Percentiles rank a stretch among this genome's conserved stretches.
Conservation (phyloP, 371 early-diverging fungal species). For the Globomyces sp. region DNA sequence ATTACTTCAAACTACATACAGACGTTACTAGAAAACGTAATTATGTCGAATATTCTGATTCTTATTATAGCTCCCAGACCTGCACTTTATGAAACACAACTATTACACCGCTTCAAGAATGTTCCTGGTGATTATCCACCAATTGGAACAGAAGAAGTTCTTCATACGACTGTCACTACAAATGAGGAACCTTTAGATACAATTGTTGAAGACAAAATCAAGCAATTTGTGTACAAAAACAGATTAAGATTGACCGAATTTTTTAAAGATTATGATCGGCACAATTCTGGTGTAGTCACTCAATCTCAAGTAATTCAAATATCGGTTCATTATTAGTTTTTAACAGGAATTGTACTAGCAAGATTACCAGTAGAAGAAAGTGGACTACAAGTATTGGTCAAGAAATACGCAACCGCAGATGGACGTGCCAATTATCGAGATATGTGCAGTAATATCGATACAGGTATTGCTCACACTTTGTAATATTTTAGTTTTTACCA, state of each 20-base stretch:
- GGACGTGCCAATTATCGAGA: constrained; percentile 40
- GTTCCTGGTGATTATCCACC: constrained; percentile 38
- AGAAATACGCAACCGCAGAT: constrained; percentile 27
- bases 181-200: constrained; percentile 23
- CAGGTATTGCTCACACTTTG: constrained; percentile 28
- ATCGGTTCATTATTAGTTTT: constrained; percentile 32
- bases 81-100: constrained; percentile 4
- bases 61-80: constrained; percentile 25
- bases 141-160: constrained; percentile 50
- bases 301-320: constrained; percentile 34
- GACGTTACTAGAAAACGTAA: constrained; percentile 47
- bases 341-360: constrained; percentile 38
- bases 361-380: constrained; percentile 21
- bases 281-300: constrained; percentile 46
- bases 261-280: constrained; percentile 51
- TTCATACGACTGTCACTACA: constrained; percentile 24
- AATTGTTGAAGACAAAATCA: constrained; percentile 39
- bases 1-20: constrained; percentile 55
- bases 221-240: constrained; percentile 49
- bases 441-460: constrained; percentile 46
- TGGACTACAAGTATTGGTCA: constrained; percentile 32
- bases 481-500: constrained; percentile 44
- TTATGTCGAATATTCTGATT: not conserved
- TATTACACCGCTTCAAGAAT: too few relatives aligned
- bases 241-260: constrained; percentile 49